Evolutionary conservation across 2,329 filamentous ascomycete genomes (phyloP).

Genomic region (Zasmidium citrigriseum): DNA sequence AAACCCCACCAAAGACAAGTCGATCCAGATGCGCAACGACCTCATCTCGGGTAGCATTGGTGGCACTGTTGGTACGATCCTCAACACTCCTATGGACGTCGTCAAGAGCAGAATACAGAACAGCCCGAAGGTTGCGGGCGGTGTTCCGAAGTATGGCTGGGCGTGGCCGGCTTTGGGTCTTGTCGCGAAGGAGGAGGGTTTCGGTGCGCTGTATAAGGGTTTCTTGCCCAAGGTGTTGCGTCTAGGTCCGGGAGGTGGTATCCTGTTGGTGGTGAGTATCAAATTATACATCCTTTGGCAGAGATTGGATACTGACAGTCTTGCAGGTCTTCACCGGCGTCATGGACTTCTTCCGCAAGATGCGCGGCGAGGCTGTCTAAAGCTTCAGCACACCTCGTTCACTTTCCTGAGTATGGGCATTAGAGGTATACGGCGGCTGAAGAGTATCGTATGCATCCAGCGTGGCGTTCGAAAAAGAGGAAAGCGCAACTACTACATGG

Average conservation of each 20-base stretch:
- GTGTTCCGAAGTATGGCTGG: slow-evolving; percentile 96
- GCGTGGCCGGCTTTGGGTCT: slow-evolving; percentile 84
- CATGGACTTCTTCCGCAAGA: slow-evolving; percentile 87
- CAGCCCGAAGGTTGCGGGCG: slow-evolving; percentile 77
- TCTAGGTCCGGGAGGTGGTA: slow-evolving; percentile 69
- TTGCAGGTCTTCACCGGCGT: slow-evolving; percentile 70
- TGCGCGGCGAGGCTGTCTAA: slow-evolving; percentile 46
- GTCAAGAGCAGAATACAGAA: slow-evolving; percentile 99
- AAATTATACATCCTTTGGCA: neutral
- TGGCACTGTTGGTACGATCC: slow-evolving; percentile 84
- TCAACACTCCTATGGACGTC: slow-evolving; percentile 96
- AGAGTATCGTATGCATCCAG: neutral
- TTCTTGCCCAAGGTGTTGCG: slow-evolving; percentile 93
- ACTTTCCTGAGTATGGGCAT: neutral
- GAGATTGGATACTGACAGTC: neutral
- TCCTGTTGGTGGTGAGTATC: slow-evolving; percentile 66
- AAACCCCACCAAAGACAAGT: slow-evolving; percentile 69
- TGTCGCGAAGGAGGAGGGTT: slow-evolving; percentile 91
- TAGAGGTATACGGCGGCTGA: neutral
- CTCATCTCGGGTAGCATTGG: slow-evolving; percentile 83
- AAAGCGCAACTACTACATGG: neutral
- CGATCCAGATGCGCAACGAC: slow-evolving; percentile 80
- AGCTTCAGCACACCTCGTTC: neutral
- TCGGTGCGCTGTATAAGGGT: slow-evolving; percentile 91
- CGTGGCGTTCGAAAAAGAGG: neutral